These are phyloP conservation scores for Raphanus raphanistrum DNA, from an alignment of 345 rosid species.

Conservation along the genomic window DNA sequence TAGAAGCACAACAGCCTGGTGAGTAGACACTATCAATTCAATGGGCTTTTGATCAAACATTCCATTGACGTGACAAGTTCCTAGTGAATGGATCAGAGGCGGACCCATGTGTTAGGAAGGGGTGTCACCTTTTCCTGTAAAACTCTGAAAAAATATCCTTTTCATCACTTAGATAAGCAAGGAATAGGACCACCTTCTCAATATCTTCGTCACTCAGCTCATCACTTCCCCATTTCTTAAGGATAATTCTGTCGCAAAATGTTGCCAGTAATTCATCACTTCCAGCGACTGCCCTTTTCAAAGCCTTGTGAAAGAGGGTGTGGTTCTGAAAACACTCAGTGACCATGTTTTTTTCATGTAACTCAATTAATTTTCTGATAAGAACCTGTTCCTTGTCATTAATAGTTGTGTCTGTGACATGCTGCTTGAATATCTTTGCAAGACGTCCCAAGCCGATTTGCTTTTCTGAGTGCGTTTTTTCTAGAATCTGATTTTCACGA, in stretches of 20 bases:
- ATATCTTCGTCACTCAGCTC: slow-evolving; percentile 40
- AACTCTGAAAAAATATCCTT: slow-evolving; percentile 38
- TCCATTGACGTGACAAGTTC: slow-evolving; percentile 60
- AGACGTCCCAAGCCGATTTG: not conserved
- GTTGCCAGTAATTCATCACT: slow-evolving; percentile 40
- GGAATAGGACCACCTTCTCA: slow-evolving; percentile 75
- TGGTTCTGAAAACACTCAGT: slow-evolving; percentile 56
- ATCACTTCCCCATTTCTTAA: slow-evolving; percentile 40
- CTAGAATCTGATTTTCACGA: slow-evolving; percentile 60
- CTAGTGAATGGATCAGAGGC: slow-evolving; percentile 47
- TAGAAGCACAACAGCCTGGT: slow-evolving; percentile 88
- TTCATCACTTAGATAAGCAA: slow-evolving; percentile 53
- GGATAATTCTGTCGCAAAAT: slow-evolving; percentile 35
- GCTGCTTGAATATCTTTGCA: slow-evolving; percentile 34
- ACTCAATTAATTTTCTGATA: slow-evolving; percentile 70
- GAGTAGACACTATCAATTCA: slow-evolving; percentile 57
- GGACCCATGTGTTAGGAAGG: too few species aligned
- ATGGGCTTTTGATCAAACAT: slow-evolving; percentile 59
- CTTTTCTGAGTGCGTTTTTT: slow-evolving; percentile 58
- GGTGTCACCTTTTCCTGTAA: slow-evolving; percentile 64
- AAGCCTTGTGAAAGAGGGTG: slow-evolving; percentile 32
- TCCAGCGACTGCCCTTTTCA: slow-evolving; percentile 29
- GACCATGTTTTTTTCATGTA: slow-evolving; percentile 77
- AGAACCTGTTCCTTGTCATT: slow-evolving; percentile 47
- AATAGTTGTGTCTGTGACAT: not conserved